phyloP scores from a whole-genome alignment of 257 asterid species.

The Solanum acaule region DNA sequence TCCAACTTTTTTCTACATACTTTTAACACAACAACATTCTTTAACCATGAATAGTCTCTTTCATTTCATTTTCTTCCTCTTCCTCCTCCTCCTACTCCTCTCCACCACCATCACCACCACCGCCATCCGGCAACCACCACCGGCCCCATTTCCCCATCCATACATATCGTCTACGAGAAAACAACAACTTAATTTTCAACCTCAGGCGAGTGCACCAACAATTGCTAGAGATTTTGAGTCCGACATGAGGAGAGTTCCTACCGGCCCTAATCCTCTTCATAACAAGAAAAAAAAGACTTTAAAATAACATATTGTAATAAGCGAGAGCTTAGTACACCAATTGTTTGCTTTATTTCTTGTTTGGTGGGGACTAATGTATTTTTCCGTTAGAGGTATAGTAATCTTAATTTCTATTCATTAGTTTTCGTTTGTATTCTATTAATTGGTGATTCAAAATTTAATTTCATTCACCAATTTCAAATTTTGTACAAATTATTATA shows the following conservation, averaged over 20 bases:
- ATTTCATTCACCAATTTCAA: constrained; percentile 5
- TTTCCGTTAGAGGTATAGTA: neutral
- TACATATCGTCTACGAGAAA: neutral
- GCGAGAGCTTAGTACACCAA: neutral
- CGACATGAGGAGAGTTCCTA: constrained; percentile 43
- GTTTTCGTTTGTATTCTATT: neutral
- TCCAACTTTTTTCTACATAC: neutral
- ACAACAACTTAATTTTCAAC: neutral
- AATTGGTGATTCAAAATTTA: constrained; percentile 7
- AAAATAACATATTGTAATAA: neutral
- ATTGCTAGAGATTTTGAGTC: constrained; percentile 19
- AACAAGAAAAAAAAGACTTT: constrained; percentile 26
- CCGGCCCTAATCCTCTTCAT: constrained; percentile 61
- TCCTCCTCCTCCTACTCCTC: constrained; percentile 20
- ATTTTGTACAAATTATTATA: neutral
- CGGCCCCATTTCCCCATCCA: neutral
- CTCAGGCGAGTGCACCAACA: neutral
- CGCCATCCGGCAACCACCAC: neutral
- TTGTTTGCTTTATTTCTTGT: neutral
- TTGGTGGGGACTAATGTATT: neutral
- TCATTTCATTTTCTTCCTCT: constrained; percentile 19
- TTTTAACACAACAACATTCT: constrained; percentile 3
- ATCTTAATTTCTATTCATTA: neutral
- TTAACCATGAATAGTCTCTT: constrained; percentile 22
- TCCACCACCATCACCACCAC: neutral